Evolutionary conservation across 768 basidiomycete genomes (phyloP).

Genomic region (Lactarius quietus): DNA sequence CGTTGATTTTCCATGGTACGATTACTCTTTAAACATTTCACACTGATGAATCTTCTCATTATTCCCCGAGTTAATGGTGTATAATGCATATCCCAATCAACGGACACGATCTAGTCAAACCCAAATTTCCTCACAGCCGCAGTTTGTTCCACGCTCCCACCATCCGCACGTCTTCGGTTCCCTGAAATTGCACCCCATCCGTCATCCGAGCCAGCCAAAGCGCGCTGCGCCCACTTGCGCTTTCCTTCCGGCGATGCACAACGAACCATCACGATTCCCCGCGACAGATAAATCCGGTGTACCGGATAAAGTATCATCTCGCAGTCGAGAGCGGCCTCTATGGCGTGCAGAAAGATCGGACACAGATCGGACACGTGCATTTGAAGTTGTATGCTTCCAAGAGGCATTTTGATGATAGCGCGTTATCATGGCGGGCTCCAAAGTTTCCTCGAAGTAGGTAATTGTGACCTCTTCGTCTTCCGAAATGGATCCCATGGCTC

Average conservation of each 20-base stretch:
- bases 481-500: conserved; percentile 32
- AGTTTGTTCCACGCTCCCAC: conserved; percentile 9
- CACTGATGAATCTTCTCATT: too few species aligned
- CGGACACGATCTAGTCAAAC: not conserved
- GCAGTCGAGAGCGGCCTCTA: not conserved
- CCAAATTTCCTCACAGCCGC: conserved; percentile 1
- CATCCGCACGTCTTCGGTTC: conserved; percentile 14
- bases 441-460: conserved; percentile 28
- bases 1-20: not conserved
- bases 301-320: conserved; percentile 9
- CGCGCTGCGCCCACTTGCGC: conserved; percentile 13
- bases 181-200: conserved; percentile 16
- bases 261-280: not conserved
- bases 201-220: conserved; percentile 11
- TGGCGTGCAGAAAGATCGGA: conserved; percentile 18
- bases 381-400: conserved; percentile 31
- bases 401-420: conserved; percentile 30
- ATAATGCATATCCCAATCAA: too few species aligned
- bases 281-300: conserved; percentile 1
- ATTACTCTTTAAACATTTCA: not conserved
- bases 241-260: conserved; percentile 2
- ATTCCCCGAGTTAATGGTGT: not conserved
- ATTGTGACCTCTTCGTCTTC: conserved; percentile 35
- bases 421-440: conserved; percentile 1
- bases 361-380: conserved; percentile 35